A percentile compares a stretch with the other conserved stretches of the same genome.
These are phyloP conservation scores for Hirsutella thompsonii DNA, from an alignment of 2,329 filamentous ascomycete species.

Conservation along the genomic window DNA sequence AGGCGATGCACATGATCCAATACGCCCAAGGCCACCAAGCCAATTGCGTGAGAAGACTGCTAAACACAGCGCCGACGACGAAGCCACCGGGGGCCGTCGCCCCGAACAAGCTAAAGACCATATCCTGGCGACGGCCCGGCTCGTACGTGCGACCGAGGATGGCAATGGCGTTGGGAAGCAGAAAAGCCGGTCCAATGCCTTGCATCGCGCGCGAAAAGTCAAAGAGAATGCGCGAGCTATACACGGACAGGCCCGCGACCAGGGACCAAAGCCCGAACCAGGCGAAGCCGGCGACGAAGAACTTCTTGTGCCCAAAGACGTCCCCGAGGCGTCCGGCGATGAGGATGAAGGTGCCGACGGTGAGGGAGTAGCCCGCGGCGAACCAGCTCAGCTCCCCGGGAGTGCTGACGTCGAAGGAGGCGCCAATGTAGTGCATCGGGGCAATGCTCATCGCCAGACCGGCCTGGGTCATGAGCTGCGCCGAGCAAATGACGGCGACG, in stretches of 20 bases:
- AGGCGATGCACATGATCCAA: slow-evolving; percentile 21
- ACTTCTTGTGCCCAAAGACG: slow-evolving; percentile 35
- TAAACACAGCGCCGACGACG: slow-evolving; percentile 15
- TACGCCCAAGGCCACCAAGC: slow-evolving; percentile 31
- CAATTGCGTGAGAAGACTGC: slow-evolving; percentile 4
- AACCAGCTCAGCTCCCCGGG: slow-evolving; percentile 34
- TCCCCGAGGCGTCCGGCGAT: slow-evolving; percentile 38
- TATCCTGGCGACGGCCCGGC: slow-evolving; percentile 18
- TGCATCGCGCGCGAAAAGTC: slow-evolving; percentile 34
- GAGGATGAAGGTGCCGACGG: slow-evolving; percentile 38
- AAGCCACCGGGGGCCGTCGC: slow-evolving; percentile 19
- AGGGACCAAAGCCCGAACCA: slow-evolving; percentile 37
- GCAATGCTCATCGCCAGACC: slow-evolving; percentile 9
- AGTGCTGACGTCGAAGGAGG: slow-evolving; percentile 25
- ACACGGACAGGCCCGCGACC: slow-evolving; percentile 23
- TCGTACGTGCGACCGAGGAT: slow-evolving; percentile 39
- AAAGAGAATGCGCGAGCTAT: slow-evolving; percentile 27
- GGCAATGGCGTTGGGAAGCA: slow-evolving; percentile 43
- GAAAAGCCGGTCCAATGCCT: slow-evolving; percentile 40
- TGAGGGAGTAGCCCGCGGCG: slow-evolving; percentile 38
- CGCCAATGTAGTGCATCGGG: slow-evolving; percentile 28
- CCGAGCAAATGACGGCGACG: slow-evolving; percentile 6
- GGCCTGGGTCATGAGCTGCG: slow-evolving; percentile 10
- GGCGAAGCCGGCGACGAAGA: slow-evolving; percentile 34
- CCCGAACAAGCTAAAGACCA: slow-evolving; percentile 21